Conservation (phyloP, 1,139 yeast genomes). For the Hyphopichia fennica region DNA sequence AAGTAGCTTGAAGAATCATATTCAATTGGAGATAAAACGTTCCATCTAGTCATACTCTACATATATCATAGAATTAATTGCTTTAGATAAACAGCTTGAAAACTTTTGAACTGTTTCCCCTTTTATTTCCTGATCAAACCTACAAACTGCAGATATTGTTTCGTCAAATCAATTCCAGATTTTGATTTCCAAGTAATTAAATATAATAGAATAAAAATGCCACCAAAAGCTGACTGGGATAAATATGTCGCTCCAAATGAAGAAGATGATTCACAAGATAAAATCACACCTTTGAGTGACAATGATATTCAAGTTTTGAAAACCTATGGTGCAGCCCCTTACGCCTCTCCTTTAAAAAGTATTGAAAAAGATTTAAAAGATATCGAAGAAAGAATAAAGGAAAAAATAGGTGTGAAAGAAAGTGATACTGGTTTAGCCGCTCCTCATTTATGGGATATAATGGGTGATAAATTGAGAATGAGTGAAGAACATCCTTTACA, state of each 20-base stretch:
- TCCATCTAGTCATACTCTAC: too few species aligned
- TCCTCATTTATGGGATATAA: slow-evolving; percentile 95
- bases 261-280: slow-evolving; percentile 65
- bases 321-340: slow-evolving; percentile 97
- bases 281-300: slow-evolving; percentile 85
- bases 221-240: slow-evolving; percentile 96
- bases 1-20: not conserved
- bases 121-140: too few species aligned
- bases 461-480: slow-evolving; percentile 94
- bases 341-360: slow-evolving; percentile 74
- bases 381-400: slow-evolving; percentile 84
- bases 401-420: slow-evolving; percentile 90
- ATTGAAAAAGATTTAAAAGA: slow-evolving; percentile 84
- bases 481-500: slow-evolving; percentile 93
- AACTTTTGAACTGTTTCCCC: too few species aligned
- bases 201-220: slow-evolving; percentile 40
- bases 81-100: too few species aligned
- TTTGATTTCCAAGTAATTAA: too few species aligned
- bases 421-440: slow-evolving; percentile 95
- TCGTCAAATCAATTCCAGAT: too few species aligned
- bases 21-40: too few species aligned
- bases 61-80: too few species aligned
- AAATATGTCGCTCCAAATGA: slow-evolving; percentile 86
- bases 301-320: slow-evolving; percentile 96
- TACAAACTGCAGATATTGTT: not conserved